Evolutionary conservation across 1,284 basidiomycete species (phyloP).

Genomic region (Microbotryum intermedium): DNA sequence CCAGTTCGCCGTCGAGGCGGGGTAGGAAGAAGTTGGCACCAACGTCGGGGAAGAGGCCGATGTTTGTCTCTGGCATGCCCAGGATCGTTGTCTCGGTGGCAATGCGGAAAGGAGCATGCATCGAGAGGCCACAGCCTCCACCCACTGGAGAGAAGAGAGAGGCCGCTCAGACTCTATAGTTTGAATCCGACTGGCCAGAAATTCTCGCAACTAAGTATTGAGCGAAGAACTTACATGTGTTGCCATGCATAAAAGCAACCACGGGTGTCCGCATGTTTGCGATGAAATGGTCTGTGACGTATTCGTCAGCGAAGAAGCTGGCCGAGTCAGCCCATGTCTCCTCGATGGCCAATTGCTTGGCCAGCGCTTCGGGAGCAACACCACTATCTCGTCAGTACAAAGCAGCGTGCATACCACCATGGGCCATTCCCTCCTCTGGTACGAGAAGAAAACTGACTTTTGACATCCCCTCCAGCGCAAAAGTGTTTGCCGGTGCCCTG

Average conservation of each 20-base stretch:
- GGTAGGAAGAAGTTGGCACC: conserved; percentile 85
- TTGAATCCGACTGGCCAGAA: conserved; percentile 4
- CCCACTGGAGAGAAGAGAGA: conserved; percentile 57
- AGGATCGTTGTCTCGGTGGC: conserved; percentile 87
- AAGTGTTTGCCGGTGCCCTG: conserved; percentile 71
- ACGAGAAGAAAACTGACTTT: conserved; percentile 47
- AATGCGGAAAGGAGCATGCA: conserved; percentile 82
- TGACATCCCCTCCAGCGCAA: conserved; percentile 92
- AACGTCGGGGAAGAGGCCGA: conserved; percentile 67
- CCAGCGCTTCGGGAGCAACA: conserved; percentile 15
- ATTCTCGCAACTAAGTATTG: background rate
- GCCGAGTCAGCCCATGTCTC: conserved; percentile 50
- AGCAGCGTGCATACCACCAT: background rate
- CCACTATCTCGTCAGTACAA: background rate
- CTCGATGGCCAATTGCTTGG: conserved; percentile 29
- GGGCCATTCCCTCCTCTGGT: background rate
- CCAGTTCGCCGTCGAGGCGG: conserved; percentile 80
- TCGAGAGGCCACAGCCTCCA: conserved; percentile 83
- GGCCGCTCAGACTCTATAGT: background rate
- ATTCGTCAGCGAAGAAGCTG: conserved; percentile 88
- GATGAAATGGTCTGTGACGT: conserved; percentile 67
- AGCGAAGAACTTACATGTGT: conserved; percentile 61
- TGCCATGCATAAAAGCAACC: conserved; percentile 79
- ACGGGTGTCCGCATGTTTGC: conserved; percentile 77
- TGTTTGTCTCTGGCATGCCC: conserved; percentile 78